Evolutionary conservation across 1,284 basidiomycete genomes (phyloP), one percentile per base, ranked within the genome.

Genomic region (Marasmius sp.): DNA sequence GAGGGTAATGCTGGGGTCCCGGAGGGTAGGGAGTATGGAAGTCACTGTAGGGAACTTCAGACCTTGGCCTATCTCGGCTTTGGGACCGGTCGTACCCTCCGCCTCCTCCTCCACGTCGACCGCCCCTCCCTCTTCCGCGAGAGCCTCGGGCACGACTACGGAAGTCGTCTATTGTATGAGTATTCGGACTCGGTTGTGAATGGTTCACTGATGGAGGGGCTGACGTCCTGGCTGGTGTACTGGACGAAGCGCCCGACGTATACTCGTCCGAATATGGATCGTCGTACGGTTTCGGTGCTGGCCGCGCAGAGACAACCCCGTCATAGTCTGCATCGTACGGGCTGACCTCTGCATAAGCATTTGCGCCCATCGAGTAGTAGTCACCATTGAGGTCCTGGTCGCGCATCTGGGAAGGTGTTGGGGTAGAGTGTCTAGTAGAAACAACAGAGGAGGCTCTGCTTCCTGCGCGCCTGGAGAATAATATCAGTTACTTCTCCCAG

Each of bases 191-290:
- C n/a, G n/a, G 34, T 12, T 18, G 12, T 38, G 52, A n/a, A 6
- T 34, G 33, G 34, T 3, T 37, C 20, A 14, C 34, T 37, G 36
- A 18, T 18, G 50, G 50, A 16, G 18, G 37, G 2, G 14, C 20
- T 38, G 33, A 3, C 14, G 34, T 38, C 20, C 34, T n/a, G 16
- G 57, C 33, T 16, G 50, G 10, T 11, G 59, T 27, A 22, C 47
- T 59, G 9, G 60, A 48, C 34, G 62, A 48, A 55, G 62, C 34
- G 55, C 34, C 48, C 38, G 57, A 69, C 57, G 27, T 27, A 27
- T 78, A 79, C 48, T 74, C 74, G 48, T 89, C 87, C 16, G 88
- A 82, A 70, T 92, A 92, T 2, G 90, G 90, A 67, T 92, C 90
- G 62, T 92, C 88, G 67, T 92, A 92, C 34, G 89, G 87, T 37